Percentiles rank a stretch among this genome's conserved stretches.
Evolutionary conservation across 805 yeast genomes (phyloP).

Genomic region (Ogataea henricii): DNA sequence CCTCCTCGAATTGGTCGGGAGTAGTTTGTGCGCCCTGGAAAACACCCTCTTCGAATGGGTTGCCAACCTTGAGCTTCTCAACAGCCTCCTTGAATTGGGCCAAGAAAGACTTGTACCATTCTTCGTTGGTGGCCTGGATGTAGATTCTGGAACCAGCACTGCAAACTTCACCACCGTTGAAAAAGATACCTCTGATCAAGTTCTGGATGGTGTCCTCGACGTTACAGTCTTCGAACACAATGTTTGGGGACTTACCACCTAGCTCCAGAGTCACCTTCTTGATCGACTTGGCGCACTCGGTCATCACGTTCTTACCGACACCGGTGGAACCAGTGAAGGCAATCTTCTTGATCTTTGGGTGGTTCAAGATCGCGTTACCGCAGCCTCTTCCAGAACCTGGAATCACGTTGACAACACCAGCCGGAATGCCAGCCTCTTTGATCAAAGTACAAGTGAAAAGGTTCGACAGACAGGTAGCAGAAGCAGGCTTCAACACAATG

Average conservation of each 20-base stretch:
- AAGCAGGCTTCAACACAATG: constrained; percentile 86
- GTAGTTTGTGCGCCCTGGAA: constrained; percentile 81
- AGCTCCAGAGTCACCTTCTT: constrained; percentile 83
- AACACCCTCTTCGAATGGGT: constrained; percentile 70
- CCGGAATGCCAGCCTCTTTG: constrained; percentile 85
- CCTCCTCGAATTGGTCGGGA: constrained; percentile 63
- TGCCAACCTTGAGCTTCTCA: constrained; percentile 65
- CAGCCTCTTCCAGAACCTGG: constrained; percentile 86
- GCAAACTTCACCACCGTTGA: constrained; percentile 91
- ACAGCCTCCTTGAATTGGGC: constrained; percentile 53
- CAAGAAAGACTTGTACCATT: constrained; percentile 66
- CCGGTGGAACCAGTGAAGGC: constrained; percentile 96
- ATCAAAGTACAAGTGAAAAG: constrained; percentile 68
- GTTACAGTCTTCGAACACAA: constrained; percentile 77
- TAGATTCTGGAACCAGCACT: constrained; percentile 90
- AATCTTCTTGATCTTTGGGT: constrained; percentile 81
- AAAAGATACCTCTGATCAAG: constrained; percentile 75
- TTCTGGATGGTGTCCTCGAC: constrained; percentile 63
- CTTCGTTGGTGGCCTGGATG: constrained; percentile 57
- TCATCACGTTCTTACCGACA: constrained; percentile 75
- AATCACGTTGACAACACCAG: constrained; percentile 86
- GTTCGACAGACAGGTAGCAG: constrained; percentile 88
- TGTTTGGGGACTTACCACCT: constrained; percentile 90
- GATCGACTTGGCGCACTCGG: constrained; percentile 67
- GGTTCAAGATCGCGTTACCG: constrained; percentile 78